Evolutionary conservation across 192 early-diverging fungal genomes (phyloP), one percentile per base, ranked within the genome.

Genomic region (Backusella luteola): DNA sequence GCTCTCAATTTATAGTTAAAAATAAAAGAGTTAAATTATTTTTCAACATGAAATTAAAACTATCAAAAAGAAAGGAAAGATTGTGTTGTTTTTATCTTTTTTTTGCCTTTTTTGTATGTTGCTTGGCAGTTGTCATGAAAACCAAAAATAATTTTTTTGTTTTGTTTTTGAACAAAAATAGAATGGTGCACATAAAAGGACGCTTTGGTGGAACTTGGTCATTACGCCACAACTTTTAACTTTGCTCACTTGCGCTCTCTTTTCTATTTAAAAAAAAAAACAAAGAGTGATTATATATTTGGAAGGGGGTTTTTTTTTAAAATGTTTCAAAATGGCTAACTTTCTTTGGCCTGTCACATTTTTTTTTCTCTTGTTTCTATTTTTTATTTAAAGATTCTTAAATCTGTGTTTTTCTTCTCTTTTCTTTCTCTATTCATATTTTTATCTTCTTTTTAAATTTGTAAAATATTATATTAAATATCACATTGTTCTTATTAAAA

Each of bases 271-370:
- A 49, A 15, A 49, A 49, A 49, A 49, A 49, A 49, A 49, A 49
- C 46, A 44, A 44, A 44, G n/a, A n/a, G 19, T 52, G 49, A n/a
- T 39, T 11, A 53, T 21, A 21, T 53, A 53, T 19, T 53, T 53
- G 49, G 49, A 53, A 53, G 49, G 49, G 53, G 53, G 23, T 56
- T 49, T 49, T 49, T 49, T 49, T 49, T 49, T 17, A 1, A 49
- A 59, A 59, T 59, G 53, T 59, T 59, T 59, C 53, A 59, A 59
- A 59, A 59, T 59, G 21, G 53, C 21, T 59, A 59, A 26, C 53
- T 59, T 59, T 59, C 53, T 59, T 59, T 59, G 53, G 53, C 53
- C 21, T 59, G 53, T 59, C 53, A 59, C 53, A 59, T 59, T 59
- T 59, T 49, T 49, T 49, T 49, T 56, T 59, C 53, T 59, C 53